A percentile compares a stretch with the other conserved stretches of the same genome.
Evolutionary conservation across 371 early-diverging fungal species (phyloP).

Genomic region (Lichtheimia corymbifera): DNA sequence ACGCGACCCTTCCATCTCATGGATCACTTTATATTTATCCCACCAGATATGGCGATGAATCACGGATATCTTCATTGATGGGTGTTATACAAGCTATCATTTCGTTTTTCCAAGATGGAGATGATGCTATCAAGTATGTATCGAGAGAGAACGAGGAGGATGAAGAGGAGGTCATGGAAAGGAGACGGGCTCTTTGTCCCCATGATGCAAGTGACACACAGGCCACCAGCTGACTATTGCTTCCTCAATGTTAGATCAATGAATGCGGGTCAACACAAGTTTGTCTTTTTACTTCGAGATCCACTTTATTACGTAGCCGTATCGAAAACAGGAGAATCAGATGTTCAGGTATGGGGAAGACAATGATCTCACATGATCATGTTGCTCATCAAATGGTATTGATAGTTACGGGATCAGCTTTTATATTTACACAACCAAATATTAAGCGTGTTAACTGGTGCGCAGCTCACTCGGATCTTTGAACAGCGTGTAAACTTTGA

Average conservation of each 20-base stretch:
- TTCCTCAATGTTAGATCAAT: constrained; percentile 55
- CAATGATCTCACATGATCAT: constrained; percentile 2
- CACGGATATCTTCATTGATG: constrained; percentile 85
- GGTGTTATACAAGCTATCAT: constrained; percentile 92
- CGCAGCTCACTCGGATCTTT: constrained; percentile 86
- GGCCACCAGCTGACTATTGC: not conserved
- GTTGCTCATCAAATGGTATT: not conserved
- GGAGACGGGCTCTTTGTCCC: not conserved
- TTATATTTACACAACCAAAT: constrained; percentile 84
- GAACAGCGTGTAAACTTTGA: constrained; percentile 89
- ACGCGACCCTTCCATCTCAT: not conserved
- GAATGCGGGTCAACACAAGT: constrained; percentile 72
- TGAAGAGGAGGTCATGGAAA: not conserved
- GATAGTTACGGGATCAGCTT: constrained; percentile 80
- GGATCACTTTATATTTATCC: not conserved
- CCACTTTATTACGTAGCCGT: constrained; percentile 89
- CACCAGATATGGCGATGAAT: constrained; percentile 86
- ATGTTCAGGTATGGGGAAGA: constrained; percentile 58
- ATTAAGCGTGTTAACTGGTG: constrained; percentile 79
- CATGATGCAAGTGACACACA: not conserved
- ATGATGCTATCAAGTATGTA: constrained; percentile 73
- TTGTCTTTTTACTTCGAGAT: constrained; percentile 81
- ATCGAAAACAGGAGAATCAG: constrained; percentile 81
- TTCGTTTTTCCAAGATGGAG: constrained; percentile 81
- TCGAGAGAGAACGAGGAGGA: not conserved